Base-by-base conservation (phyloP, 2,329 filamentous ascomycete genomes). In the Botrytis hyacinthi region DNA sequence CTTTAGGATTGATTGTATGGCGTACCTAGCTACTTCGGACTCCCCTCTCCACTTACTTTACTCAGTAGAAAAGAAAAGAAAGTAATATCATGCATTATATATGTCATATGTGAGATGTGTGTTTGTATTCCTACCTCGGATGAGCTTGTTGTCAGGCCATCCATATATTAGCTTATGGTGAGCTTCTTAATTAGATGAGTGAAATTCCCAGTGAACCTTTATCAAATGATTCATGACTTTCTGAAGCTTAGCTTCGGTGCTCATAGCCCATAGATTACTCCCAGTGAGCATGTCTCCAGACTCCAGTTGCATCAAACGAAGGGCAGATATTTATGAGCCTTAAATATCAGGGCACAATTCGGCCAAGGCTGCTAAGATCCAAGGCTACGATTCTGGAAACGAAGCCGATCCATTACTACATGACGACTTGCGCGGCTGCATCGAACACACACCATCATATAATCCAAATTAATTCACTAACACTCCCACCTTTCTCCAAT, bases 321-420 rank as follows among this genome's bases (percentile, higher is more conserved):
- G 40, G 16, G 22, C 3, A 26, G 10, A 37, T 6, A 37, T 12
- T 7, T n/a, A 16, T n/a, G 20, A 3, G 22, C 60, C n/a, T 42
- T 57, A 14, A 6, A 32, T 35, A 35, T 67, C 4, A 67, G 70
- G 60, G 8, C 2, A 2, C 8, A 3, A 14, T 35, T 20, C 5
- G 18, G 68, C 62, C 62, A 69, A 69, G 71, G 63, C 71, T 72
- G 70, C 62, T 32, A 72, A 68, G 62, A 26, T 60, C 40, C 71
- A 60, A 68, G 62, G 70, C 61, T 72, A 69, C 51, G 61, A 72
- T 1, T 7, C 51, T 59, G 35, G 32, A 7, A n/a, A 54, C 48
- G 48, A 54, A 51, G 54, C 63, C 63, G 51, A 54, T 60, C 26
- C 37, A 42, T 46, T 60, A 35, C 29, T 32, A 59, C n/a, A 59